Evolutionary conservation across 2,329 filamentous ascomycete species (phyloP).

Genomic region (Colletotrichum musae): DNA sequence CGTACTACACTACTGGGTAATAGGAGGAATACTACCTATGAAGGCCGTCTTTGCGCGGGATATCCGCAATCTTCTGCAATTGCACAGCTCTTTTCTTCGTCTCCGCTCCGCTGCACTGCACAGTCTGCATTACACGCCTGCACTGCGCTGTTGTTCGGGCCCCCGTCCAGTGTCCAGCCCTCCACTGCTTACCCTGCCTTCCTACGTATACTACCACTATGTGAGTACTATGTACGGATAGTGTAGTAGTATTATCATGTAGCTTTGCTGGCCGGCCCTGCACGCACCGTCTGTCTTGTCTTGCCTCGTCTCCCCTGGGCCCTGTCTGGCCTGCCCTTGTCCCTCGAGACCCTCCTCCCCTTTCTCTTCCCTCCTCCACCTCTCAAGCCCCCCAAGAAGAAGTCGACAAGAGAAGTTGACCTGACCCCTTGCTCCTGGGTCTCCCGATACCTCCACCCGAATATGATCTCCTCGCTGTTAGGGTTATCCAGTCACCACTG

Average conservation of each 20-base stretch:
- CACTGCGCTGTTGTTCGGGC: constrained; percentile 14
- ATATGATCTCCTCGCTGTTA: constrained; percentile 41
- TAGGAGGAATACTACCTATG: too few relatives aligned
- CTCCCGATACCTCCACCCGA: constrained; percentile 41
- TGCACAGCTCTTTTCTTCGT: not conserved
- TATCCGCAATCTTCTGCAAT: too few relatives aligned
- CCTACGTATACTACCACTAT: not conserved
- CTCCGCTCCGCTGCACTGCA: constrained; percentile 4
- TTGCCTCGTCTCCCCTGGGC: constrained; percentile 7
- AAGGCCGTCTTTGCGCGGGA: too few relatives aligned
- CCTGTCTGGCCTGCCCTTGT: constrained; percentile 27
- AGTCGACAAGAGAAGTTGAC: constrained; percentile 19
- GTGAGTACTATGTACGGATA: too few relatives aligned
- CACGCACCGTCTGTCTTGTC: constrained; percentile 3
- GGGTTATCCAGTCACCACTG: constrained; percentile 30
- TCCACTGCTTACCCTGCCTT: constrained; percentile 34
- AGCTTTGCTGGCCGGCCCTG: constrained; percentile 21
- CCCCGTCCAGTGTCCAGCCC: constrained; percentile 3
- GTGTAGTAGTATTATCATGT: not conserved
- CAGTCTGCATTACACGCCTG: constrained; percentile 10
- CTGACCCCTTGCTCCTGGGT: constrained; percentile 42
- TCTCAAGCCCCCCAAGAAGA: constrained; percentile 27
- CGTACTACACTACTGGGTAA: too few relatives aligned
- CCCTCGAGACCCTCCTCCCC: constrained; percentile 28
- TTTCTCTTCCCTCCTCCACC: constrained; percentile 35